Evolutionary conservation across 306 rosid genomes (phyloP).

Genomic region (Prunus kanzakura): DNA sequence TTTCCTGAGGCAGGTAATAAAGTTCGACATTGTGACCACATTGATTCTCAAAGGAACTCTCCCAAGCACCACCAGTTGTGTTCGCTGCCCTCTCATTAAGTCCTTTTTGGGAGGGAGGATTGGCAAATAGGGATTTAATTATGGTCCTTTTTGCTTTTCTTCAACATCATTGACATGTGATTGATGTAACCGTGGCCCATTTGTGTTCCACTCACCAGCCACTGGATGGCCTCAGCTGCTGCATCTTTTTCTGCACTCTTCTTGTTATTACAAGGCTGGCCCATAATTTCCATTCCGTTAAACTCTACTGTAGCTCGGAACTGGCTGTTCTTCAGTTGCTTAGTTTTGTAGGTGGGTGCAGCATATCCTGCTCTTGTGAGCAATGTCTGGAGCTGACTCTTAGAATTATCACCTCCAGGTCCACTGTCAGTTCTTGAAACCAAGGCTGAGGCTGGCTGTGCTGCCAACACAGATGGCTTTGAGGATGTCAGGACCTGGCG

Average conservation of each 20-base stretch:
- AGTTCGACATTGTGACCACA: neutral
- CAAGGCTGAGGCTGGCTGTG: slow-evolving; percentile 42
- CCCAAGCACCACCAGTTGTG: neutral
- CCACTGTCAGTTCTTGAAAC: slow-evolving; percentile 91
- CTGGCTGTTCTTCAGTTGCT: slow-evolving; percentile 62
- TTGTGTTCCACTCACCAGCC: slow-evolving; percentile 69
- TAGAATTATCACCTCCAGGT: slow-evolving; percentile 96
- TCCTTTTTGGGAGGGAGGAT: neutral
- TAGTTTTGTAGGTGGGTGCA: slow-evolving; percentile 70
- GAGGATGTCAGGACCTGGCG: slow-evolving; percentile 51
- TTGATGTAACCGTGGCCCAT: slow-evolving; percentile 49
- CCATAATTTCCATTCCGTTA: slow-evolving; percentile 74
- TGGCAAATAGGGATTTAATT: slow-evolving; percentile 17
- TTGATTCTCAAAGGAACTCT: neutral
- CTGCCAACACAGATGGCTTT: slow-evolving; percentile 32
- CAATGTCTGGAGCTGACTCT: slow-evolving; percentile 92
- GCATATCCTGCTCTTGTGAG: slow-evolving; percentile 82
- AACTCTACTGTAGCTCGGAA: slow-evolving; percentile 70
- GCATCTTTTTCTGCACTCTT: slow-evolving; percentile 96
- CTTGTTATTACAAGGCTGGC: slow-evolving; percentile 84
- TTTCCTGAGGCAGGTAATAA: neutral
- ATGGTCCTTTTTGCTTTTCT: slow-evolving; percentile 83
- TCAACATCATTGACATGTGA: slow-evolving; percentile 70
- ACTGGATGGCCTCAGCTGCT: slow-evolving; percentile 88
- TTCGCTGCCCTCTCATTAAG: neutral